phyloP scores from a whole-genome alignment of 2,329 filamentous ascomycete genomes.

The Huntiella bhutanensis region DNA sequence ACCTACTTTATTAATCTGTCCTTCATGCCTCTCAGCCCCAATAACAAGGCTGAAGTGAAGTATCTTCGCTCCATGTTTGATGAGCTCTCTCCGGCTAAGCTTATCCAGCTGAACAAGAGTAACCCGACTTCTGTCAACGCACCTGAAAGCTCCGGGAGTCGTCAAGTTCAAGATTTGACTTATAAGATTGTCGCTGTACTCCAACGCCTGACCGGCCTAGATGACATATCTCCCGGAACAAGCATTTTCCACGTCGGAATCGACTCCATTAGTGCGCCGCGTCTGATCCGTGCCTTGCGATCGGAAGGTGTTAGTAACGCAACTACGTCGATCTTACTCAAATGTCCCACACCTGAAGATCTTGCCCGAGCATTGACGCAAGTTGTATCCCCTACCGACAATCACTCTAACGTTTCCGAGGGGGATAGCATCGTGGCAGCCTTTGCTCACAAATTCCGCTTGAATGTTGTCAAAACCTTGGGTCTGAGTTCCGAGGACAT shows the following conservation, averaged over 20 bases:
- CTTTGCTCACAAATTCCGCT: constrained; percentile 41
- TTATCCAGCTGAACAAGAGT: constrained; percentile 21
- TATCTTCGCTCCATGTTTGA: constrained; percentile 48
- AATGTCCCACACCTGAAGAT: constrained; percentile 32
- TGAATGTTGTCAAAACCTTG: constrained; percentile 33
- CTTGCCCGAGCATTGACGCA: constrained; percentile 18
- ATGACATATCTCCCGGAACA: constrained; percentile 22
- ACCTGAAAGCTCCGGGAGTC: no score
- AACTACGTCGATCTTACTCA: constrained; percentile 49
- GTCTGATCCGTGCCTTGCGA: constrained; percentile 46
- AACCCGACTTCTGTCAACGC: no score
- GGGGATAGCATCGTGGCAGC: constrained; percentile 22
- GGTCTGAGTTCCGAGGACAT: constrained; percentile 32
- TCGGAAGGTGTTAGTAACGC: constrained; percentile 39
- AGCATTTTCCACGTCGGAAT: constrained; percentile 75
- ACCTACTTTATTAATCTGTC: constrained; percentile 60
- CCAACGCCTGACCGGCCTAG: no score
- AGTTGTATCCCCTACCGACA: no score
- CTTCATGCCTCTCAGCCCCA: constrained; percentile 60
- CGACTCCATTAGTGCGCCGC: constrained; percentile 70
- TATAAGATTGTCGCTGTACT: no score
- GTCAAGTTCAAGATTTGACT: no score
- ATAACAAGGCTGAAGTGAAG: constrained; percentile 75
- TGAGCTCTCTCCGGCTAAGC: constrained; percentile 35
- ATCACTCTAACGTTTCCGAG: no score